Evolutionary conservation across 345 rosid species (phyloP), one percentile per base, ranked within the genome.

Genomic region (Lepidium didymum): DNA sequence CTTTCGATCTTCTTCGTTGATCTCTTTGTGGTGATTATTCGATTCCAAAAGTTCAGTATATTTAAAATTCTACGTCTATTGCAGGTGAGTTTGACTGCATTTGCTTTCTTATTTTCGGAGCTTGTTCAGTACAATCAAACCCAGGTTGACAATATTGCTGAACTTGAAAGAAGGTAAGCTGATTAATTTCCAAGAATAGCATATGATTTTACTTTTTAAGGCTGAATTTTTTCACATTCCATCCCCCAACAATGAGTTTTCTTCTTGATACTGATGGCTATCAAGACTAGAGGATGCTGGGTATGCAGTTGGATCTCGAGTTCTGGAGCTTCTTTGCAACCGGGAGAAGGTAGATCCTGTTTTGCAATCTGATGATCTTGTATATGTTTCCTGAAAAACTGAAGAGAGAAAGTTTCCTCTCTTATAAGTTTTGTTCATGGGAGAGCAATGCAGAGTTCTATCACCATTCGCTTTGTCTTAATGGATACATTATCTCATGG

Each of bases 51-150:
- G 6, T 21, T 15, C 7, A 33, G 35, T 14, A 6, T 8, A n/a
- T 57, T 31, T 15, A 13, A 14, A 58, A 64, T 16, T 15, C 5
- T 42, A 53, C 38, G 50, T 56, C 51, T 43, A 3, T 52, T 65
- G 52, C 74, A 89, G 89, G 96, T 83, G 70, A 88, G 86, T 72
- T 80, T 84, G 63, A 80, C 82, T 16, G 88, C 85, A 41, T 77
- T 81, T 68, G 67, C 79, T 12, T 76, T 82, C 38, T 80, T 85
- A 74, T 79, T 85, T 68, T 83, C 85, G 40, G 99, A 95, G 85
- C 97, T 94, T 38, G 96, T 94, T 60, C 99, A 89, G 81, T 94
- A 94, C 75, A 89, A 86, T 75, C 97, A 95, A 74, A 89, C 99
- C 3, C 96, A 89, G 77, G 97, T 95, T 67, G 97, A 91, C 72